phyloP scores from a whole-genome alignment of 2,329 filamentous ascomycete species.

The Hawksworthiomyces lignivorus region DNA sequence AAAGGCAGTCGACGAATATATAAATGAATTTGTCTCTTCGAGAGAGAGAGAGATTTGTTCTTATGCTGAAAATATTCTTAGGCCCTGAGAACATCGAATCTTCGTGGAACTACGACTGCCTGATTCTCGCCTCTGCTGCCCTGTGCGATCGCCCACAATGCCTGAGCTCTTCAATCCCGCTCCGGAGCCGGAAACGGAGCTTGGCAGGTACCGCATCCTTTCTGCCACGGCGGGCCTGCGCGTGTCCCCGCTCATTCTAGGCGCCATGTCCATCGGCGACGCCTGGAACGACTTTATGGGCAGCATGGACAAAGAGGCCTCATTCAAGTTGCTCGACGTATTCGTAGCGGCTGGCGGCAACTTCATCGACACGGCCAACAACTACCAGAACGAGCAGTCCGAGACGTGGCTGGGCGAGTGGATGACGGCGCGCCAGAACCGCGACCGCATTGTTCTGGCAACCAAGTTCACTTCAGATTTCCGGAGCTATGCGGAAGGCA shows the following conservation, averaged over 20 bases:
- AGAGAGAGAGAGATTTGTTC: no score
- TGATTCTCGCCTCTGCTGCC: no score
- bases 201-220: constrained; percentile 46
- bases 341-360: constrained; percentile 45
- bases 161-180: constrained; percentile 1
- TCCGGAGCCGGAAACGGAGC: constrained; percentile 30
- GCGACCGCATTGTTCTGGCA: constrained; percentile 46
- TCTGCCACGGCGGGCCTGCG: constrained; percentile 41
- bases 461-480: constrained; percentile 49
- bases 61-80: no score
- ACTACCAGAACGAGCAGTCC: constrained; percentile 51
- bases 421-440: constrained; percentile 39
- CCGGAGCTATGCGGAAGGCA: constrained; percentile 28
- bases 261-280: constrained; percentile 38
- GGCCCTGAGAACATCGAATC: no score
- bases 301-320: constrained; percentile 18
- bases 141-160: no score
- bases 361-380: constrained; percentile 59
- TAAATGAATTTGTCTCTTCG: no score
- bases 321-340: constrained; percentile 20
- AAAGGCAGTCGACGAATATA: no score
- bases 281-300: constrained; percentile 18
- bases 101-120: no score
- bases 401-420: constrained; percentile 52
- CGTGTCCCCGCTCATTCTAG: constrained; percentile 45